Conservation (phyloP, 805 yeast genomes). For the Isabelozyma heimii region DNA sequence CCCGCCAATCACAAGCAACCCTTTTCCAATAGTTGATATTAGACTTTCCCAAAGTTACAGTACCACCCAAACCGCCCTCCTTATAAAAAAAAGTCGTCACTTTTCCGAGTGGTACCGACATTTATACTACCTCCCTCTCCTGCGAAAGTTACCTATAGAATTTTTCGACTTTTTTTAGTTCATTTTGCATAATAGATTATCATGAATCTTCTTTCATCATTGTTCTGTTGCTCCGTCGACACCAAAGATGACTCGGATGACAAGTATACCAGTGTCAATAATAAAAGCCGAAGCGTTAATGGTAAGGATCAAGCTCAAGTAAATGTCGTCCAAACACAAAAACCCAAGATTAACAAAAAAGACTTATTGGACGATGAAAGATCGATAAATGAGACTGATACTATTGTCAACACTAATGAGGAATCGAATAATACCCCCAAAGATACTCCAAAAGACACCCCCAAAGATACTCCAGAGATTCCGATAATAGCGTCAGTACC, state of each 20-base stretch:
- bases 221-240: slow-evolving; percentile 39
- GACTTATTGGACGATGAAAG: slow-evolving; percentile 35
- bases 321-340: not conserved
- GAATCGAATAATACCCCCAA: slow-evolving; percentile 18
- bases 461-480: not conserved
- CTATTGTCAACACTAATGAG: slow-evolving; percentile 37
- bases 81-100: not conserved
- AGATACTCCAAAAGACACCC: not conserved
- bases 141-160: not conserved
- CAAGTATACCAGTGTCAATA: not conserved
- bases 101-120: not conserved
- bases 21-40: not conserved
- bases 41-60: no score
- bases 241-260: slow-evolving; percentile 12
- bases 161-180: no score
- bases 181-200: not conserved
- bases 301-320: not conserved
- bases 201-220: slow-evolving; percentile 30
- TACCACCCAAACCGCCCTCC: not conserved
- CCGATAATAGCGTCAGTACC: not conserved
- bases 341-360: slow-evolving; percentile 11
- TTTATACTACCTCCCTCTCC: not conserved
- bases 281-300: not conserved
- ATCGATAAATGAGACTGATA: slow-evolving; percentile 40
- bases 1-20: not conserved